Conservation (phyloP, 2,329 filamentous ascomycete species). For the Fusarium sacchari region DNA sequence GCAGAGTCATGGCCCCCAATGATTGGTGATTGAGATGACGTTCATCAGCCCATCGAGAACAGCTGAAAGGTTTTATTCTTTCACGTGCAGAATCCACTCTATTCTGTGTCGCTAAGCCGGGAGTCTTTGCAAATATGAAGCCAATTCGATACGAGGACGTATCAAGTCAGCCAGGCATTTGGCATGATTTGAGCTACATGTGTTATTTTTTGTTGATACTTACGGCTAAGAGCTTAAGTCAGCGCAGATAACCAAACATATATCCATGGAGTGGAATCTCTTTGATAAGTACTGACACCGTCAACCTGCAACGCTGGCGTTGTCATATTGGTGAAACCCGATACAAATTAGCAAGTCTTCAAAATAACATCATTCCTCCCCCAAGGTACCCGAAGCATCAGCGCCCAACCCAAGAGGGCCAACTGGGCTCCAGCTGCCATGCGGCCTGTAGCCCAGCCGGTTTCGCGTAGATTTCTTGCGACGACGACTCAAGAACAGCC, state of each 20-base stretch:
- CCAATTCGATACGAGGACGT: too few species aligned
- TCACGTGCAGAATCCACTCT: neutral
- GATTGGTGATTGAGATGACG: fast-evolving
- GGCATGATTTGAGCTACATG: fast-evolving
- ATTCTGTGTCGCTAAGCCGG: neutral
- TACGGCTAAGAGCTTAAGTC: neutral
- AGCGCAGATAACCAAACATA: too few species aligned
- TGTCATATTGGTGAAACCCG: neutral
- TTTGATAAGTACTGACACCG: neutral
- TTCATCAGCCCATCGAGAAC: neutral
- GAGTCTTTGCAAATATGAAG: neutral
- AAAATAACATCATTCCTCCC: neutral
- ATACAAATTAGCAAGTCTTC: fast-evolving
- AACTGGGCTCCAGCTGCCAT: neutral
- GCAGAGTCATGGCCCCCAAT: neutral
- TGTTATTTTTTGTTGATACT: fast-evolving
- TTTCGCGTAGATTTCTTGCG: neutral
- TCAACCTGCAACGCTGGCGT: neutral
- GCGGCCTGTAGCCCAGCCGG: neutral
- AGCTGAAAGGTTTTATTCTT: neutral
- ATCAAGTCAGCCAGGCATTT: fast-evolving
- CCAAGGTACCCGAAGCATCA: neutral
- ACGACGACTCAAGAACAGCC: neutral
- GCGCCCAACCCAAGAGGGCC: neutral
- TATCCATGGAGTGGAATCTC: too few species aligned